Conservation (phyloP, 2,329 filamentous ascomycete genomes). For the Hymenoscyphus scutula region DNA sequence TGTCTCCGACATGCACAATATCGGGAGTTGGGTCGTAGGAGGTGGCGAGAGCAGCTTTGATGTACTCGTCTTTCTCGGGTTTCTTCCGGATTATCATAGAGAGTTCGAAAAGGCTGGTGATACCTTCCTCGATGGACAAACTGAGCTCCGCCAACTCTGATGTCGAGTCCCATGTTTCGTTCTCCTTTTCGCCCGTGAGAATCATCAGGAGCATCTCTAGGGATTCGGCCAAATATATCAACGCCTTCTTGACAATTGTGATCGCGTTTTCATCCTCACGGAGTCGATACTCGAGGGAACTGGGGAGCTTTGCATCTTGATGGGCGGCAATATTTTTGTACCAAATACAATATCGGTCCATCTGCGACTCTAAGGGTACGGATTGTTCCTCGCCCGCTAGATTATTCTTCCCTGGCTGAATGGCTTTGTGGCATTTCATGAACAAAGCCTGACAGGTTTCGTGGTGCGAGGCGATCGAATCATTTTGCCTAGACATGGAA, state of each 20-base stretch:
- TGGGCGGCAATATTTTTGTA: conserved; percentile 13
- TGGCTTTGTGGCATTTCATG: background rate
- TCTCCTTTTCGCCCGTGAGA: conserved; percentile 9
- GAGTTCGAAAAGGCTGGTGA: conserved; percentile 11
- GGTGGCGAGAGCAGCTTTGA: conserved; percentile 4
- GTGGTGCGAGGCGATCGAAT: conserved; percentile 3
- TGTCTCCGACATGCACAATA: conserved; percentile 14
- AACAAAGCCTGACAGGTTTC: background rate
- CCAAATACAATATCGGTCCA: conserved; percentile 6
- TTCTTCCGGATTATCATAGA: conserved; percentile 13
- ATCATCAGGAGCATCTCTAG: conserved; percentile 6
- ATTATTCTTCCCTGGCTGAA: background rate
- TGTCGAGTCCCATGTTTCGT: conserved; percentile 5
- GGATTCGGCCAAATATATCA: conserved; percentile 5
- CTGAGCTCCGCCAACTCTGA: conserved; percentile 12
- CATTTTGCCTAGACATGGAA: background rate
- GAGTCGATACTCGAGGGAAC: conserved; percentile 12
- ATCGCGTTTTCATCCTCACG: conserved; percentile 1
- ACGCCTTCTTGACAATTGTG: conserved; percentile 5
- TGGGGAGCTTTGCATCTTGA: conserved; percentile 8
- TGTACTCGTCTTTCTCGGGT: conserved; percentile 13
- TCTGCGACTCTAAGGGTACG: background rate
- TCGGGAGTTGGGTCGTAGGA: conserved; percentile 9
- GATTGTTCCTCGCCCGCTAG: too few species aligned
- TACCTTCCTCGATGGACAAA: conserved; percentile 3